These are phyloP conservation scores for Macrophomina pseudophaseolina DNA, from an alignment of 2,329 filamentous ascomycete species.

Conservation along the genomic window DNA sequence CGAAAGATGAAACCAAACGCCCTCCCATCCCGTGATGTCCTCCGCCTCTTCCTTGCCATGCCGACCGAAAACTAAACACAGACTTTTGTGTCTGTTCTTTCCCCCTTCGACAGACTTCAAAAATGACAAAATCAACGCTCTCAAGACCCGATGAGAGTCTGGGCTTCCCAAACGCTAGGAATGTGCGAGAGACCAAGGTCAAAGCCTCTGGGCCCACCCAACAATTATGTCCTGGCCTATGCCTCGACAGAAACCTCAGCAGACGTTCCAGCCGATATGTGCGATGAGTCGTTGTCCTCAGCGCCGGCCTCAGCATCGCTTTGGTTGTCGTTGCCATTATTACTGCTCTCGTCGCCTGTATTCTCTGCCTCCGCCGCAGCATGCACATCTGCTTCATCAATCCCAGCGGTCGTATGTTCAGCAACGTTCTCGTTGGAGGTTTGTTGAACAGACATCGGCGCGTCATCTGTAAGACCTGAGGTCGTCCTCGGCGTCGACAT, in stretches of 20 bases:
- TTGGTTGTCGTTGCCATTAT: constrained; percentile 16
- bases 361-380: constrained; percentile 12
- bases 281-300: constrained; percentile 21
- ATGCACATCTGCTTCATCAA: background rate
- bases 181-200: background rate
- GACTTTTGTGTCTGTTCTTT: background rate
- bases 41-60: background rate
- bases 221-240: background rate
- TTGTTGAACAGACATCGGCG: background rate
- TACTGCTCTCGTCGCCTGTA: constrained; percentile 18
- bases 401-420: background rate
- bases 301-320: constrained; percentile 18
- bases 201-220: no score
- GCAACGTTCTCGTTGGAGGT: background rate
- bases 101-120: background rate
- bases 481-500: background rate
- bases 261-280: background rate
- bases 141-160: background rate
- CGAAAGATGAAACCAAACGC: background rate
- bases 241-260: constrained; percentile 19
- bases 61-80: background rate
- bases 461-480: constrained; percentile 1
- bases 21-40: background rate
- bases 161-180: background rate
- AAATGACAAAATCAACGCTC: background rate